Percentiles rank a stretch among this genome's conserved stretches.
Evolutionary conservation across 768 basidiomycete species (phyloP).

Genomic region (Leccinum obscurum): DNA sequence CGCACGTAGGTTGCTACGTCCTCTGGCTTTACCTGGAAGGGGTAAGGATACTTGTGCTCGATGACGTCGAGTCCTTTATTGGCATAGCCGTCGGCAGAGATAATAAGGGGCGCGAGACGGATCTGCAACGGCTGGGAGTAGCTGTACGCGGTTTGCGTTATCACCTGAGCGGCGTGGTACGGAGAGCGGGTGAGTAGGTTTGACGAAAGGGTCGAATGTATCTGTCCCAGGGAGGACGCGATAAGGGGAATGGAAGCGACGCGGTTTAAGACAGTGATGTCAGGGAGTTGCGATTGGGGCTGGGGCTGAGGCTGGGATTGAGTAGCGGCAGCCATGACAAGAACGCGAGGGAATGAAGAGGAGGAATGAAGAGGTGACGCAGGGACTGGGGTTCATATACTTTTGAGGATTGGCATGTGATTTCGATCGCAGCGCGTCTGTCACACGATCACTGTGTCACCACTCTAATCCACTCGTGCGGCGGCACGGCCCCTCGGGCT

Average conservation of each 20-base stretch:
- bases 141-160: slow-evolving; percentile 60
- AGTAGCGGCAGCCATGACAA: slow-evolving; percentile 39
- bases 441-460: slow-evolving; percentile 25
- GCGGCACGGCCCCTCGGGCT: not conserved
- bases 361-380: slow-evolving; percentile 10
- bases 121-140: slow-evolving; percentile 66
- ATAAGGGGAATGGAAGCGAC: slow-evolving; percentile 76
- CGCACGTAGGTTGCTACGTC: slow-evolving; percentile 65
- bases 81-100: slow-evolving; percentile 61
- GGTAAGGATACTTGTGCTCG: slow-evolving; percentile 70
- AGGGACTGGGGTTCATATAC: slow-evolving; percentile 31
- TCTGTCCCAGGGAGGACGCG: slow-evolving; percentile 57
- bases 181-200: slow-evolving; percentile 64
- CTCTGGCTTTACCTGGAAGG: slow-evolving; percentile 73
- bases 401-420: slow-evolving; percentile 23
- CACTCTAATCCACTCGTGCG: not conserved
- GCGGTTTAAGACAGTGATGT: slow-evolving; percentile 60
- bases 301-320: slow-evolving; percentile 24
- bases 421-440: slow-evolving; percentile 18
- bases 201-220: slow-evolving; percentile 58
- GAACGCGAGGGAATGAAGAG: slow-evolving; percentile 3
- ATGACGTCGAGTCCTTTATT: slow-evolving; percentile 77
- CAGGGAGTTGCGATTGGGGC: slow-evolving; percentile 37
- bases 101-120: slow-evolving; percentile 64
- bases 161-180: slow-evolving; percentile 62